phyloP scores from a whole-genome alignment of 1,284 basidiomycete genomes.

The Flammula alnicola region DNA sequence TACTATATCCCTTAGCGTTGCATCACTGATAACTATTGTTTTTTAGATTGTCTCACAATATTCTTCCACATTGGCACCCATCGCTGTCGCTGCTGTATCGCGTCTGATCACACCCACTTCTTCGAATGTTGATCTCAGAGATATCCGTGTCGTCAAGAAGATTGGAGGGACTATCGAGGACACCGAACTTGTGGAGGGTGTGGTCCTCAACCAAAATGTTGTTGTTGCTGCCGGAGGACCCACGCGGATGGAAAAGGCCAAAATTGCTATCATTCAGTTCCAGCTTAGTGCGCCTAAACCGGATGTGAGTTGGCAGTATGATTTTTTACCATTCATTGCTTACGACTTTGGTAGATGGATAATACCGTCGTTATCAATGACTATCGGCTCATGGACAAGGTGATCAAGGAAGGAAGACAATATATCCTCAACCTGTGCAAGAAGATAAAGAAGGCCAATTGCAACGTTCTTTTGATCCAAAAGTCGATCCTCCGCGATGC shows the following conservation, averaged over 20 bases:
- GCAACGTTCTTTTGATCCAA: constrained; percentile 98
- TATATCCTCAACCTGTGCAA: constrained; percentile 99
- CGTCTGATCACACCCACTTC: constrained; percentile 86
- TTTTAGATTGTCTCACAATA: constrained; percentile 98
- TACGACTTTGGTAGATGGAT: constrained; percentile 79
- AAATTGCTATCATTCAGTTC: constrained; percentile 99
- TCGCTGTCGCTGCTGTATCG: constrained; percentile 96
- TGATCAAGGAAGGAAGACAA: constrained; percentile 98
- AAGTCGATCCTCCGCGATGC: constrained; percentile 99
- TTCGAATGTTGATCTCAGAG: constrained; percentile 94
- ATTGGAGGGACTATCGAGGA: constrained; percentile 99
- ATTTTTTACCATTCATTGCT: constrained; percentile 13
- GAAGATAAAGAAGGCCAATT: constrained; percentile 99
- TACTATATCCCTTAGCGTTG: constrained; percentile 3
- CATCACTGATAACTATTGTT: constrained; percentile 3
- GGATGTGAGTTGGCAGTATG: constrained; percentile 65
- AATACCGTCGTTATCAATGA: constrained; percentile 99
- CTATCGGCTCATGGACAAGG: constrained; percentile 99
- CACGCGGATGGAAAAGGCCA: constrained; percentile 96
- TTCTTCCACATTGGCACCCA: constrained; percentile 95
- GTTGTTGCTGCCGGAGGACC: constrained; percentile 91
- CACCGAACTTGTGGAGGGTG: constrained; percentile 95
- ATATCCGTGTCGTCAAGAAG: constrained; percentile 97
- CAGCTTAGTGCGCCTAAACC: constrained; percentile 98
- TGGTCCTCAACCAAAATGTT: constrained; percentile 96